These are phyloP conservation scores for Suillus fuscotomentosus DNA, from an alignment of 768 basidiomycete genomes.

Conservation along the genomic window DNA sequence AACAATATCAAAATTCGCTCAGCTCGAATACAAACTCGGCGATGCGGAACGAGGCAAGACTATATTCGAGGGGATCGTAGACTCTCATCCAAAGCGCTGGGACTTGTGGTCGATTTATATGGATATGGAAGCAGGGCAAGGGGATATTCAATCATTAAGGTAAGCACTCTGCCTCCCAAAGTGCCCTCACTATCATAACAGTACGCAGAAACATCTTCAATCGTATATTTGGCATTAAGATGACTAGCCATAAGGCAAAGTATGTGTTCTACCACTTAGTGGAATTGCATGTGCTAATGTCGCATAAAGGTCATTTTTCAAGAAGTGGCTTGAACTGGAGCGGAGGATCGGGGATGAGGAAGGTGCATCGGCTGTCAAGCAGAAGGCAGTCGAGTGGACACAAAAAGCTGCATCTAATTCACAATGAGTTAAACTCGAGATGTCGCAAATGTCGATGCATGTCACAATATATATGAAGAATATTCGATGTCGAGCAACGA, in stretches of 20 bases:
- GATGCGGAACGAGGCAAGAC: conserved; percentile 95
- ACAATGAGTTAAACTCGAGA: conserved; percentile 24
- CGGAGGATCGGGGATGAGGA: conserved; percentile 83
- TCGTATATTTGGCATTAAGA: conserved; percentile 77
- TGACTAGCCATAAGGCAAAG: conserved; percentile 97
- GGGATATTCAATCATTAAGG: conserved; percentile 79
- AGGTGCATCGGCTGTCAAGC: conserved; percentile 78
- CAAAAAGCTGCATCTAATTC: conserved; percentile 44
- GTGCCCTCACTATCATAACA: conserved; percentile 2
- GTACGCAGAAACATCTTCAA: conserved; percentile 77
- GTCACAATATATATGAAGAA: conserved; percentile 35
- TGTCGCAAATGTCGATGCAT: conserved; percentile 26
- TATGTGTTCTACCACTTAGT: conserved; percentile 38
- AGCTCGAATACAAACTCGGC: conserved; percentile 91
- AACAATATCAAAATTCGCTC: conserved; percentile 92
- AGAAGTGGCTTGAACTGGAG: conserved; percentile 94
- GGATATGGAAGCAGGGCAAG: conserved; percentile 88
- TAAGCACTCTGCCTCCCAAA: conserved; percentile 28
- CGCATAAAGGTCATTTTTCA: conserved; percentile 79
- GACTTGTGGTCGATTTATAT: conserved; percentile 97
- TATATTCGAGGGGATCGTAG: conserved; percentile 93
- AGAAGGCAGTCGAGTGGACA: conserved; percentile 91
- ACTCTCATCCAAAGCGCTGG: conserved; percentile 93
- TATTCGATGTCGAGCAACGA: conserved; percentile 32
- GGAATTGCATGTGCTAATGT: conserved; percentile 12